phyloP scores from a whole-genome alignment of 441 rosid species.

The Syzygium syzygioides region DNA sequence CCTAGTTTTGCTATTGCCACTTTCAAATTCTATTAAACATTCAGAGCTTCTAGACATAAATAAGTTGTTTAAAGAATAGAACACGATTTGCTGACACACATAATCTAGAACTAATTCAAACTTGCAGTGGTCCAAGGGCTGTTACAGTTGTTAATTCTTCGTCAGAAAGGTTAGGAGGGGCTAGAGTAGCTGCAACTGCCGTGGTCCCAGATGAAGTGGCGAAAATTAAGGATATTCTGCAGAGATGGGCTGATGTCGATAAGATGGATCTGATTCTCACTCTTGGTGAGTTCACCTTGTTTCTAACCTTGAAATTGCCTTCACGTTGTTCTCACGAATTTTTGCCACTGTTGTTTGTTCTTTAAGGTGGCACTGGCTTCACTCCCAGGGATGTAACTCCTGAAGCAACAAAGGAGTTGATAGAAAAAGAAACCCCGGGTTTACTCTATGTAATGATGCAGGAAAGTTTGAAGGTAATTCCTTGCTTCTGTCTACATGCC shows the following conservation, averaged over 20 bases:
- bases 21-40: not conserved
- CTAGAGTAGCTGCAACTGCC: conserved; percentile 62
- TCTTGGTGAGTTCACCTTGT: conserved; percentile 43
- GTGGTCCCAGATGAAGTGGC: conserved; percentile 79
- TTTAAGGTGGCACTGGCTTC: conserved; percentile 88
- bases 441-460: conserved; percentile 91
- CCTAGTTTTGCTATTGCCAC: not conserved
- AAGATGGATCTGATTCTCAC: conserved; percentile 83
- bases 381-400: conserved; percentile 97
- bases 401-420: conserved; percentile 87
- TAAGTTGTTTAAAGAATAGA: not conserved
- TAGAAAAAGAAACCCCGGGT: conserved; percentile 90
- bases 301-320: not conserved
- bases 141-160: conserved; percentile 67
- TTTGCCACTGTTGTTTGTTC: conserved; percentile 10
- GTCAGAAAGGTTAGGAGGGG: conserved; percentile 83
- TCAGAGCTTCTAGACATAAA: not conserved
- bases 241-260: conserved; percentile 75
- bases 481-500: not conserved
- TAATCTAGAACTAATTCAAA: conserved; percentile 1
- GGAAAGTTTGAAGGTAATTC: conserved; percentile 82
- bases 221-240: conserved; percentile 60
- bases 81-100: not conserved
- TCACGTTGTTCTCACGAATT: not conserved
- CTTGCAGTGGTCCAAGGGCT: conserved; percentile 86